Evolutionary conservation across 768 basidiomycete genomes (phyloP), one percentile per base, ranked within the genome.

Genomic region (Cyathus striatus): DNA sequence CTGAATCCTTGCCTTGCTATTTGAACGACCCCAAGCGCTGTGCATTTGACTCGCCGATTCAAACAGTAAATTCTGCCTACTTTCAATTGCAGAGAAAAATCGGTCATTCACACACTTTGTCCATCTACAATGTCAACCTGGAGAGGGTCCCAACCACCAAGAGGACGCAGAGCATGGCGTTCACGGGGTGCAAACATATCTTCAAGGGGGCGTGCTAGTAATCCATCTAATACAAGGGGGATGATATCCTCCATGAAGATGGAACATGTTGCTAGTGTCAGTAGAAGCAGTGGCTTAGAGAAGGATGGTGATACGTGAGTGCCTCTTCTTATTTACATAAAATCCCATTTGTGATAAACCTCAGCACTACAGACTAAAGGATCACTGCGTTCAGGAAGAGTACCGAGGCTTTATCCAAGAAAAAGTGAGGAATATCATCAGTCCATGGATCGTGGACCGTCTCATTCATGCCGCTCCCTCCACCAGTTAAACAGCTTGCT

Each of bases 301-400:
- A 79, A 76, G 50, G 84, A 79, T 46, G 86, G 87, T 27, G 82
- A 88, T 62, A 72, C 75, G 87, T 90, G 61, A 73, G 86, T 60
- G 39, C n/a, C 9, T 55, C 20, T 30, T 38, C 17, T 30, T 18
- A 37, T 27, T 26, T 39, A 14, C 26, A 38, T n/a, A 13, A 23
- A 35, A 39, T 35, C 6, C 45, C 36, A 41, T 23, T 44, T 50
- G 48, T 66, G 59, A 73, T 58, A 53, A 42, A 58, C 47, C 49
- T 49, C 48, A 72, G 63, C 41, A 50, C 3, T 50, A 17, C 55
- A 90, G 86, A 39, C 58, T 90, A 55, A 86, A 83, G 51, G 67
- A 81, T 48, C 56, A 46, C 38, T 64, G 56, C 23, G 65, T 76
- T 1, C 87, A 90, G 56, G 76, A 84, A 54, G 78, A 85, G 47